Conservation (phyloP, 768 basidiomycete species). For the Auricularia sp. region DNA sequence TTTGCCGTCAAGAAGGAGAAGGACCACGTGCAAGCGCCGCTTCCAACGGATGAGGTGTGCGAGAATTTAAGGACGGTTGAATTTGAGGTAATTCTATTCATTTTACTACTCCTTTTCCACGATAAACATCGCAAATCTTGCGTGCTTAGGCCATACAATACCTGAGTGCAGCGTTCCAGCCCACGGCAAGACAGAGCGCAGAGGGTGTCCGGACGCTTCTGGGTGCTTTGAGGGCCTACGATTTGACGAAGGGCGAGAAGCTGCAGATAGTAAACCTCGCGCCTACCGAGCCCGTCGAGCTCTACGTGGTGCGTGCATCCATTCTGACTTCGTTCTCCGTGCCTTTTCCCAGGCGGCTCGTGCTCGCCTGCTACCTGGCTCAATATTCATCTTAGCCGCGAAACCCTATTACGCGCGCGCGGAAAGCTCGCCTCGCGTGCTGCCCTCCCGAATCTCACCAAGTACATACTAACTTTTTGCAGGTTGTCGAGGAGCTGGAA, state of each 20-base stretch:
- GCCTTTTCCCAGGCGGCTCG: too few relatives aligned
- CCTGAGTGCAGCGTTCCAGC: slow-evolving; percentile 66
- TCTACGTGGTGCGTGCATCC: slow-evolving; percentile 65
- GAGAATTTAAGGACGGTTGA: slow-evolving; percentile 81
- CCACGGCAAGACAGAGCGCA: slow-evolving; percentile 53
- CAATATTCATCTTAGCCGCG: too few relatives aligned
- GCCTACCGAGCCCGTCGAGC: slow-evolving; percentile 71
- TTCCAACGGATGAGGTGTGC: slow-evolving; percentile 43
- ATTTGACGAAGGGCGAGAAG: slow-evolving; percentile 85
- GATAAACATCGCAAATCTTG: slow-evolving; percentile 8
- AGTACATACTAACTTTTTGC: background rate
- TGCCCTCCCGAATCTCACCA: too few relatives aligned
- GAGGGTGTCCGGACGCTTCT: slow-evolving; percentile 58
- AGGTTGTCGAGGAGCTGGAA: slow-evolving; percentile 91
- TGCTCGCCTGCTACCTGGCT: too few relatives aligned
- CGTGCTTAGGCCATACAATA: slow-evolving; percentile 67
- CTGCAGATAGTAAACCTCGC: slow-evolving; percentile 86
- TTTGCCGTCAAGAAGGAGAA: slow-evolving; percentile 72
- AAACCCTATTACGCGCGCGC: too few relatives aligned
- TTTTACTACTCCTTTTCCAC: too few relatives aligned
- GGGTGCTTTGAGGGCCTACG: slow-evolving; percentile 44
- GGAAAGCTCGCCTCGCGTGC: too few relatives aligned
- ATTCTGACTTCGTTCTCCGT: background rate
- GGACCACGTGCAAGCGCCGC: slow-evolving; percentile 29
- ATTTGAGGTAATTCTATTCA: slow-evolving; percentile 48